Conservation (phyloP, 768 basidiomycete genomes). For the Boletus rufocinnamomeus region DNA sequence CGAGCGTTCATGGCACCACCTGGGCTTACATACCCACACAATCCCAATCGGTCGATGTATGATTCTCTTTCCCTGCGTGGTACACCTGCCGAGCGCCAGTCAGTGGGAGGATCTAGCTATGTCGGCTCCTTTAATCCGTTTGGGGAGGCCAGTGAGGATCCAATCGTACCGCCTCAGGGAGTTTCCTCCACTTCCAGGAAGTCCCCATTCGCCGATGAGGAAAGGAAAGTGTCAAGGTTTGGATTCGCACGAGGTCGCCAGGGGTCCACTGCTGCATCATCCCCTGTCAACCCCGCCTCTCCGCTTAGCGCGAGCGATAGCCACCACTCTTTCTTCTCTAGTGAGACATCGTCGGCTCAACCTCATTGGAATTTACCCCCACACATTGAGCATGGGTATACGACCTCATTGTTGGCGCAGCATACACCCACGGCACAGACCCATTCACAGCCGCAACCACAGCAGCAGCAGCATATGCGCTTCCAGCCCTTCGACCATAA, state of each 20-base stretch:
- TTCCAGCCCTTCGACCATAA: slow-evolving; percentile 60
- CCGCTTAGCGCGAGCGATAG: slow-evolving; percentile 54
- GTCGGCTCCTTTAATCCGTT: slow-evolving; percentile 83
- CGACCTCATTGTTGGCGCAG: slow-evolving; percentile 51
- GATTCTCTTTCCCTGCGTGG: slow-evolving; percentile 49
- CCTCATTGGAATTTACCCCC: slow-evolving; percentile 48
- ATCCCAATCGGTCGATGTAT: slow-evolving; percentile 53
- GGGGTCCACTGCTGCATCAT: slow-evolving; percentile 56
- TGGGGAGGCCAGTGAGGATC: slow-evolving; percentile 57
- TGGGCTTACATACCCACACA: slow-evolving; percentile 52
- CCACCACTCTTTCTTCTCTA: slow-evolving; percentile 50
- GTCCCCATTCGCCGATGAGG: slow-evolving; percentile 55
- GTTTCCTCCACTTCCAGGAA: slow-evolving; percentile 36
- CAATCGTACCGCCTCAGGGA: slow-evolving; percentile 31
- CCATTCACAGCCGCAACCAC: slow-evolving; percentile 39
- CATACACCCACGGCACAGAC: slow-evolving; percentile 42
- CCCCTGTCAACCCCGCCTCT: slow-evolving; percentile 57
- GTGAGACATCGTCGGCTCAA: slow-evolving; percentile 40
- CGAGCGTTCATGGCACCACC: slow-evolving; percentile 51
- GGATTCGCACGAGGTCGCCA: slow-evolving; percentile 77
- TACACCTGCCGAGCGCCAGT: slow-evolving; percentile 47
- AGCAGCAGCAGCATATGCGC: slow-evolving; percentile 38
- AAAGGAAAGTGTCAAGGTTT: slow-evolving; percentile 74
- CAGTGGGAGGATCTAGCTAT: slow-evolving; percentile 53
- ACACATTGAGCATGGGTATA: slow-evolving; percentile 45